Evolutionary conservation across 75 land plant genomes (phyloP).

Genomic region (Pinus taeda): DNA sequence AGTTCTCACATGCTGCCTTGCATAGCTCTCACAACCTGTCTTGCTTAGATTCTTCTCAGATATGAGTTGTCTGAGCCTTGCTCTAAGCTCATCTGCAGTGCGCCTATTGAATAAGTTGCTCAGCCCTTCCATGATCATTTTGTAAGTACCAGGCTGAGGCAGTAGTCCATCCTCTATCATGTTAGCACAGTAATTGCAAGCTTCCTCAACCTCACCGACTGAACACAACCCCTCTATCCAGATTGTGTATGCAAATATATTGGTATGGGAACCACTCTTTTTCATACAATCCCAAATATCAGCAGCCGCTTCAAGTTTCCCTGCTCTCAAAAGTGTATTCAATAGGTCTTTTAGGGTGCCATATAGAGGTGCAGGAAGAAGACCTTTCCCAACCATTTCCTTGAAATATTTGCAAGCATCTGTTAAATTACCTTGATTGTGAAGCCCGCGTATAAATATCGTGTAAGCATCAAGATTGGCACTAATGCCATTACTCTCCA

Average conservation of each 20-base stretch:
- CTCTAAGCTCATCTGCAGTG: slow-evolving; percentile 60
- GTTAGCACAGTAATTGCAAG: slow-evolving; percentile 52
- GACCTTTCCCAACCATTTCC: slow-evolving; percentile 63
- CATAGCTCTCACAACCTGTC: slow-evolving; percentile 50
- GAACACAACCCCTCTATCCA: slow-evolving; percentile 68
- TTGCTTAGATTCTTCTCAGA: slow-evolving; percentile 38
- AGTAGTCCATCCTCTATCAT: slow-evolving; percentile 62
- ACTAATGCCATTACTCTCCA: slow-evolving; percentile 22
- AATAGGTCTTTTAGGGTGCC: slow-evolving; percentile 50
- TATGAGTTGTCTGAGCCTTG: slow-evolving; percentile 64
- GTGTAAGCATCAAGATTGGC: slow-evolving; percentile 44
- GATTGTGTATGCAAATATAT: slow-evolving; percentile 68
- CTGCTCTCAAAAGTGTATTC: slow-evolving; percentile 49
- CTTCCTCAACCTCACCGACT: slow-evolving; percentile 63
- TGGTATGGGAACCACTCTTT: slow-evolving; percentile 41
- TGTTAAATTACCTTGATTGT: slow-evolving; percentile 24
- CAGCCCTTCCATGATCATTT: slow-evolving; percentile 65
- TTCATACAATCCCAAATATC: slow-evolving; percentile 56
- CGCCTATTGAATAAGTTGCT: slow-evolving; percentile 46
- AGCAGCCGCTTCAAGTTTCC: slow-evolving; percentile 55
- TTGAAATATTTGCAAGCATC: slow-evolving; percentile 58
- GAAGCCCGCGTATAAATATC: slow-evolving; percentile 52
- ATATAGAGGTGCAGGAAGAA: slow-evolving; percentile 53
- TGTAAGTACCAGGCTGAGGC: slow-evolving; percentile 69
- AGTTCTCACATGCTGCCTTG: slow-evolving; percentile 38